Evolutionary conservation across 306 rosid genomes (phyloP), one percentile per base, ranked within the genome.

Genomic region (Amphicarpaea edgeworthii): DNA sequence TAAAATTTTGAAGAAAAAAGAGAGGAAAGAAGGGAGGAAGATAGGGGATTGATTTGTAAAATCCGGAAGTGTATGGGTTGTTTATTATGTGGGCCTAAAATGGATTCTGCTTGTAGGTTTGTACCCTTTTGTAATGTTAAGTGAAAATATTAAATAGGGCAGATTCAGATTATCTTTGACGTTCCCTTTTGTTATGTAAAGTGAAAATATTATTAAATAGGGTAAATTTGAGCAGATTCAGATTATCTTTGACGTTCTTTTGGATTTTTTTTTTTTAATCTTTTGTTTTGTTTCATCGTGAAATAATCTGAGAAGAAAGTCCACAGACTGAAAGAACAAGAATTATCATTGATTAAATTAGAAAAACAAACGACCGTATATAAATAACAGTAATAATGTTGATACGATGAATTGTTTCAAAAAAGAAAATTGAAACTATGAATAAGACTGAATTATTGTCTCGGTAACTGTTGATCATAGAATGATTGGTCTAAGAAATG

Each of bases 41-140:
- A 15, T 28, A 16, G 70, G 83, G 86, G 87, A 81, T 75, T 79
- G 75, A 53, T 79, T 28, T 78, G 77, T 78, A 69, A 70, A 78
- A 59, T 70, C 71, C 53, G 66, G 77, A 78, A 78, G 45, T 60
- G 12, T 55, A 46, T 72, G 47, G 74, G 62, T 17, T 42, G 58
- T 34, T 61, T 8, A 0, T 32, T 8, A 10, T 63, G 26, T 12
- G 46, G 37, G 7, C 51, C 41, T 12, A 38, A 38, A 68, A 57
- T 72, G 71, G 54, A 65, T 65, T 79, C 69, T 79, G 84, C 86
- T 75, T 67, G 73, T 64, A 65, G 70, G 70, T 47, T 61, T 82
- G 72, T 46, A 69, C 75, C 84, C 79, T 82, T 60, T 54, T 81
- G 87, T 83, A 12, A 12, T 82, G 84, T 85, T 77, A 88, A 85